A percentile compares a stretch with the other conserved stretches of the same genome.
Conservation (phyloP, 768 basidiomycete species). For the Sutorius australiensis region DNA sequence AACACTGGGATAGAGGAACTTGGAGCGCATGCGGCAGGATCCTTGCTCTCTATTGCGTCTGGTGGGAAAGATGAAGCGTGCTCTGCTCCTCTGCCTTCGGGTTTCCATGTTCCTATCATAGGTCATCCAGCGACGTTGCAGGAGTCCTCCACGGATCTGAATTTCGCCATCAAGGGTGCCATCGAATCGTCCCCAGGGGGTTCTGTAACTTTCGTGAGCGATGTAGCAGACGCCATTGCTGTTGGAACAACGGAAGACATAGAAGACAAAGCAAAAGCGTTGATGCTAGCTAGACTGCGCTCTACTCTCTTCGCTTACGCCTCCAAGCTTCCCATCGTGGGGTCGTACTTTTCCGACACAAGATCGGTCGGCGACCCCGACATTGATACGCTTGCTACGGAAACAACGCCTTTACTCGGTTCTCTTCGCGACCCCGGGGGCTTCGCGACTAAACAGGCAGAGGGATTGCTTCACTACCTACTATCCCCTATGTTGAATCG, state of each 20-base stretch:
- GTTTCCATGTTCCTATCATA: not conserved
- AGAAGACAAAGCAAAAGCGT: not conserved
- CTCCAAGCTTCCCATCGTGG: conserved; percentile 22
- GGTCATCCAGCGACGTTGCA: not conserved
- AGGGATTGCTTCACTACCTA: conserved; percentile 15
- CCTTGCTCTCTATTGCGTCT: not conserved
- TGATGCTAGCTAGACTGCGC: conserved; percentile 4
- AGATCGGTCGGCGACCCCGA: conserved; percentile 1
- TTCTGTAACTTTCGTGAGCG: not conserved
- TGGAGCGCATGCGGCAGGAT: not conserved
- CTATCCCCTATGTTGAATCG: conserved; percentile 12
- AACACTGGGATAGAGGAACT: not conserved
- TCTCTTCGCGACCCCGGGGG: conserved; percentile 19
- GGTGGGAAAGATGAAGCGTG: not conserved
- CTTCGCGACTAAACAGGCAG: conserved; percentile 18
- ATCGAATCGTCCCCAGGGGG: not conserved
- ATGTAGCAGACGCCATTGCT: not conserved
- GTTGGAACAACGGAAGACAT: not conserved
- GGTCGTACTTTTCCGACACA: conserved; percentile 15
- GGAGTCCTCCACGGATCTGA: not conserved
- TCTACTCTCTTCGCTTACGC: conserved; percentile 9
- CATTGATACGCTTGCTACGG: conserved; percentile 4
- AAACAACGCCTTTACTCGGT: conserved; percentile 27
- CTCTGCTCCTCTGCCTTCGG: not conserved
- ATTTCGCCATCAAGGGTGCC: not conserved